Conservation (phyloP, 768 basidiomycete genomes). For the Lentinula guzmanii region DNA sequence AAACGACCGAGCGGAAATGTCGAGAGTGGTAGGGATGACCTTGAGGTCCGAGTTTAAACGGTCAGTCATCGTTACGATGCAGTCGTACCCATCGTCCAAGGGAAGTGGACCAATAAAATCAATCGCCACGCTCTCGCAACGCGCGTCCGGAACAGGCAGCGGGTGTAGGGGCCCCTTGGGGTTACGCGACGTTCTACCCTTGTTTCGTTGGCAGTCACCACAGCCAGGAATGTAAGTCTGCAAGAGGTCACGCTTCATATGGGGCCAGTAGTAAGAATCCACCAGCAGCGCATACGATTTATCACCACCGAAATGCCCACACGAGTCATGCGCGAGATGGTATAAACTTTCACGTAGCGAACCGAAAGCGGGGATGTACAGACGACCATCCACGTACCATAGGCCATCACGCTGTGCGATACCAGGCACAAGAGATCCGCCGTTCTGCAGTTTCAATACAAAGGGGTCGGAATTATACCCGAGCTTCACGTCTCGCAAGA, state of each 20-base stretch:
- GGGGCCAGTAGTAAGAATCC: constrained; percentile 11
- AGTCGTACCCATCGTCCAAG: constrained; percentile 13
- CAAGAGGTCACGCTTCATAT: constrained; percentile 18
- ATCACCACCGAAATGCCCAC: constrained; percentile 13
- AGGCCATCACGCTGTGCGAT: neutral
- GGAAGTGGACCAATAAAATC: constrained; percentile 22
- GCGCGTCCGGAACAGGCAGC: constrained; percentile 9
- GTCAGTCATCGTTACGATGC: constrained; percentile 14
- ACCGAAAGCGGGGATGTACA: neutral
- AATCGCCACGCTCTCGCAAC: constrained; percentile 10
- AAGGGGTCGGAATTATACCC: neutral
- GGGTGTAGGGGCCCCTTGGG: constrained; percentile 14
- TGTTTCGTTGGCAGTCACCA: constrained; percentile 22
- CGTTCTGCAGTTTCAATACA: neutral
- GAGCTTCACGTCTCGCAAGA: neutral
- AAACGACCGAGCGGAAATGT: too few species aligned
- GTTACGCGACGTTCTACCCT: constrained; percentile 11
- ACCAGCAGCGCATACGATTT: constrained; percentile 10
- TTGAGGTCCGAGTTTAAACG: constrained; percentile 10
- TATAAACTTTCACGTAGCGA: constrained; percentile 4
- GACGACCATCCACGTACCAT: constrained; percentile 1
- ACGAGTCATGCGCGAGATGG: constrained; percentile 10
- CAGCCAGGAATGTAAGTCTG: constrained; percentile 16
- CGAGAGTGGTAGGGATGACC: constrained; percentile 10
- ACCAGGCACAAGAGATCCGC: neutral